A percentile compares a stretch with the other conserved stretches of the same genome.
Evolutionary conservation across 225 moss, liverwort and hornwort species (phyloP).

Genomic region (Straminergon stramineum): DNA sequence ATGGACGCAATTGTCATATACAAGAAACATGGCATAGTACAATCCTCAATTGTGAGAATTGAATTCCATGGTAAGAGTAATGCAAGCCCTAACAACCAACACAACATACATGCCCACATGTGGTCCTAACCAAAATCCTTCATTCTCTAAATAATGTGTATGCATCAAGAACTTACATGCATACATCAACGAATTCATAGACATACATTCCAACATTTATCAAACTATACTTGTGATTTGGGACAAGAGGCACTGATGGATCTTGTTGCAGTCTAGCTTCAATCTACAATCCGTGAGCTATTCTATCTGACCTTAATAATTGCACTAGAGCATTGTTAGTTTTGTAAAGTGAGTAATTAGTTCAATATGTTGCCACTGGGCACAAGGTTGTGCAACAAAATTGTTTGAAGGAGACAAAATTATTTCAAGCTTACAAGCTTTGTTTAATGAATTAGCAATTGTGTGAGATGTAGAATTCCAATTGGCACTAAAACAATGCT

Average conservation of each 20-base stretch:
- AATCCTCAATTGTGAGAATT: conserved; percentile 59
- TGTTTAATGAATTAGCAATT: background rate
- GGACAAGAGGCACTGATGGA: background rate
- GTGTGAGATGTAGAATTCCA: background rate
- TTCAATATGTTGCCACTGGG: background rate
- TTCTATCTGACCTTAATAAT: no score
- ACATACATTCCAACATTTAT: background rate
- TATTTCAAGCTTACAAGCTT: background rate
- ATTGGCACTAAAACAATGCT: background rate
- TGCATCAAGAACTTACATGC: background rate
- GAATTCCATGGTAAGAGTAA: conserved; percentile 68
- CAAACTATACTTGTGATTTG: background rate
- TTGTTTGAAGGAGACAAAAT: background rate
- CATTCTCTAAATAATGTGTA: background rate
- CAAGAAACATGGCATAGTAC: conserved; percentile 65
- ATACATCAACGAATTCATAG: background rate
- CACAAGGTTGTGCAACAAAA: background rate
- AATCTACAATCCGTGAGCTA: background rate
- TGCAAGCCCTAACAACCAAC: conserved; percentile 49
- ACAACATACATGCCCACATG: conserved; percentile 27
- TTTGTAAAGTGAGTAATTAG: background rate
- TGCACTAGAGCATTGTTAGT: no score
- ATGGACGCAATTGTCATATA: background rate
- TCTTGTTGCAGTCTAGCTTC: background rate
- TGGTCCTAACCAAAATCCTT: conserved; percentile 3